phyloP scores from a whole-genome alignment of 768 basidiomycete genomes.

The Tulasnella sp. region DNA sequence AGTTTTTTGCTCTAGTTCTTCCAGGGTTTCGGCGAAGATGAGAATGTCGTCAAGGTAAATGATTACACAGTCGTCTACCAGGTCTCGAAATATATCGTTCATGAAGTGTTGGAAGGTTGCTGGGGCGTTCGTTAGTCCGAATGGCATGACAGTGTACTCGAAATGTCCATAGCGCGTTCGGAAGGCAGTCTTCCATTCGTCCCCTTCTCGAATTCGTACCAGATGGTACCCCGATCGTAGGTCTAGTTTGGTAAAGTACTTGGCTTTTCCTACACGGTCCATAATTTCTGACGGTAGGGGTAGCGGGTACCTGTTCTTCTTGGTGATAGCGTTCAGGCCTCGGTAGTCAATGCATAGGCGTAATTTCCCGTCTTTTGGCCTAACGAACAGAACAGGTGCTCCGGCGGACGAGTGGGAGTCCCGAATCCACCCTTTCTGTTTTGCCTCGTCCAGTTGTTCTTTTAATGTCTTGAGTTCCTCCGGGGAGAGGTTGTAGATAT shows the following conservation, averaged over 20 bases:
- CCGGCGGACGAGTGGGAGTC: neutral
- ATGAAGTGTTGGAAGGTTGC: conserved; percentile 11
- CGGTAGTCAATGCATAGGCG: neutral
- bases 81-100: conserved; percentile 16
- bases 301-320: neutral
- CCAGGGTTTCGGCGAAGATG: conserved; percentile 4
- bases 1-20: neutral
- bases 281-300: neutral
- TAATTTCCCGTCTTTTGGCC: neutral
- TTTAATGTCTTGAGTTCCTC: neutral
- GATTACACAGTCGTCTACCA: conserved; percentile 12
- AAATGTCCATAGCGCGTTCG: neutral
- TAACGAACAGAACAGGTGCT: neutral
- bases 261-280: neutral
- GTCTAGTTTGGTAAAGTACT: conserved; percentile 1
- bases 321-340: neutral
- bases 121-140: conserved; percentile 16
- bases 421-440: neutral
- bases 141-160: conserved; percentile 19
- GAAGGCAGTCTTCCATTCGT: conserved; percentile 16
- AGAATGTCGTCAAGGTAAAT: conserved; percentile 19
- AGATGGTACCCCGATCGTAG: neutral
- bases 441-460: neutral
- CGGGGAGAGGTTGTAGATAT: neutral
- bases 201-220: neutral